phyloP scores from a whole-genome alignment of 805 yeast genomes.

The Kodamaea jinghongensis region DNA sequence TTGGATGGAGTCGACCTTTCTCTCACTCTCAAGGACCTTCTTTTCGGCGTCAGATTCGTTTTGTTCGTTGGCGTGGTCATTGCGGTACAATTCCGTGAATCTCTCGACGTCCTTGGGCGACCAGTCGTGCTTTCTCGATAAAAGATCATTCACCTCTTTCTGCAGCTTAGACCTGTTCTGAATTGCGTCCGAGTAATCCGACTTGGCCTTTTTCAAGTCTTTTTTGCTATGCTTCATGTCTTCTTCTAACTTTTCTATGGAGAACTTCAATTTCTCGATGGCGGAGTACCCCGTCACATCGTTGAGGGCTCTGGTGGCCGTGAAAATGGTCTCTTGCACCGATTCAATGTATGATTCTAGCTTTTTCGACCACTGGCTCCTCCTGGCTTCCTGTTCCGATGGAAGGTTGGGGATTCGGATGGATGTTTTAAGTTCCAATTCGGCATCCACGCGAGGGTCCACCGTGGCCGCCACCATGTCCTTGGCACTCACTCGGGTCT shows the following conservation, averaged over 20 bases:
- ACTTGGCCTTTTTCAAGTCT: slow-evolving; percentile 48
- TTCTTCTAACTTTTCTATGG: slow-evolving; percentile 56
- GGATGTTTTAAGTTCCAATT: slow-evolving; percentile 4
- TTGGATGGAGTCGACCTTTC: slow-evolving; percentile 64
- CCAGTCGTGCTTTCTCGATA: slow-evolving; percentile 87
- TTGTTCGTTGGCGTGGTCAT: slow-evolving; percentile 73
- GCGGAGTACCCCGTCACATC: slow-evolving; percentile 89
- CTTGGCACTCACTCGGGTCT: too few species aligned
- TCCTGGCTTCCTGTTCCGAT: slow-evolving; percentile 41
- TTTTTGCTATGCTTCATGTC: slow-evolving; percentile 48
- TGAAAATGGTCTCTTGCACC: slow-evolving; percentile 53
- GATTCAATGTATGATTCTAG: slow-evolving; percentile 52
- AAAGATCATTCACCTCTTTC: slow-evolving; percentile 77
- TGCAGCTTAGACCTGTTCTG: slow-evolving; percentile 68
- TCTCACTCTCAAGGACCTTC: slow-evolving; percentile 54
- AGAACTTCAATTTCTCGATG: slow-evolving; percentile 66
- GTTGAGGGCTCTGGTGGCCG: slow-evolving; percentile 69
- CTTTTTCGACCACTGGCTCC: slow-evolving; percentile 36
- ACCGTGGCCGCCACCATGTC: neutral
- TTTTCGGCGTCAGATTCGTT: slow-evolving; percentile 51
- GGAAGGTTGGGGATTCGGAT: slow-evolving; percentile 31
- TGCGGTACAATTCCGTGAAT: slow-evolving; percentile 77
- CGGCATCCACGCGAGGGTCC: neutral
- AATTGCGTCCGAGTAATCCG: slow-evolving; percentile 57
- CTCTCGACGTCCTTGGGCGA: slow-evolving; percentile 70